Percentiles rank a stretch among this genome's conserved stretches.
These are phyloP conservation scores for Blastocrithidia nonstop DNA, from an alignment of 208 protist genomes.

Conservation along the genomic window DNA sequence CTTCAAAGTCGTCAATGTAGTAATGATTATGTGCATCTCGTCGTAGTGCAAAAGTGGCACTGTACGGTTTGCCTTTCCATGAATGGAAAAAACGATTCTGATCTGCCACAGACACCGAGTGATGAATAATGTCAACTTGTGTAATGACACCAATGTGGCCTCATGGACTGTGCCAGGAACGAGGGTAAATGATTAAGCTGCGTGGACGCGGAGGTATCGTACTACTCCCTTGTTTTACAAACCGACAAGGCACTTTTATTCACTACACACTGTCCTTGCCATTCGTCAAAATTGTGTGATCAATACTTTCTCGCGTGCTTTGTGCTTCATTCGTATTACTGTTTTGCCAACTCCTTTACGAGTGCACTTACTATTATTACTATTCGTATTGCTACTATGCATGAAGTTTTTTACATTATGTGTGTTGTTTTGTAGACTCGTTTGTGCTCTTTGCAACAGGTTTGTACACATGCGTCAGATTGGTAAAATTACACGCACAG, in stretches of 20 bases:
- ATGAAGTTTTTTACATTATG: no score
- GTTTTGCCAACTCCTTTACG: no score
- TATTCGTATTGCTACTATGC: no score
- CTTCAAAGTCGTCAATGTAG: no score
- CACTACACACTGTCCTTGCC: no score
- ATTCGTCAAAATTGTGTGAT: no score
- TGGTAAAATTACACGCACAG: slow-evolving; percentile 26
- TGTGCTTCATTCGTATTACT: no score
- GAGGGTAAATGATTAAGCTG: slow-evolving; percentile 69
- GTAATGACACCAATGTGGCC: slow-evolving; percentile 78
- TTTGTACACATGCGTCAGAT: slow-evolving; percentile 13
- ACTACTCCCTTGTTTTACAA: slow-evolving; percentile 27
- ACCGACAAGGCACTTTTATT: slow-evolving; percentile 24
- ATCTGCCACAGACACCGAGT: slow-evolving; percentile 43
- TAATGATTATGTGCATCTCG: no score
- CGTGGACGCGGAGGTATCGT: slow-evolving; percentile 24
- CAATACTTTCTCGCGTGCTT: no score
- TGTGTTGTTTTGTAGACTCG: no score
- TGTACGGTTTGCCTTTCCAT: slow-evolving; percentile 32
- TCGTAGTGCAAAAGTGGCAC: slow-evolving; percentile 38
- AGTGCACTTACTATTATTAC: no score
- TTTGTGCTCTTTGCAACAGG: no score
- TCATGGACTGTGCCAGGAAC: slow-evolving; percentile 29
- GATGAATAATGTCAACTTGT: slow-evolving; percentile 14
- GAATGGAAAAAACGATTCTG: slow-evolving; percentile 69